Base-by-base conservation (phyloP, 176 grass and related monocot genomes). In the Tillandsia leiboldiana region DNA sequence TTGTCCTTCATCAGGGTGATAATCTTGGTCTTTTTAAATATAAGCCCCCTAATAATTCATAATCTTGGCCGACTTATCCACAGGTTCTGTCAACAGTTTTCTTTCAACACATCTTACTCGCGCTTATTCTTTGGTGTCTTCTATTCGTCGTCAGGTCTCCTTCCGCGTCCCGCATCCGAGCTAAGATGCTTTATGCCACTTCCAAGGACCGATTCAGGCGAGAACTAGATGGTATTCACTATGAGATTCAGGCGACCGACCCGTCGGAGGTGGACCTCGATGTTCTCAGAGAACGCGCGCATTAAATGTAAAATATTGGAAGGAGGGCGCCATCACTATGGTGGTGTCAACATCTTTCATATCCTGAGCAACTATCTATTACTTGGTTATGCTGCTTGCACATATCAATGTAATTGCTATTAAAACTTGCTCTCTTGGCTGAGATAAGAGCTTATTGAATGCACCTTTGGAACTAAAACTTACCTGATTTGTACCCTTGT, bases 201-300 rank as follows among this genome's bases (percentile, higher is more conserved):
- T 93, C 94, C n/a, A 99, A 93, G 79, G 89, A 99, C 61, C 76
- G 89, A 66, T 85, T 99, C 82, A 92, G 88, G 77, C 70, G 88
- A n/a, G 94, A 99, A 59, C 77, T 99, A 10, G 89, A 97, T 56
- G 93, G 93, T 2, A 86, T 97, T 12, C 93, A 97, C 79, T 97
- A 97, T 2, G 94, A 99, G 78, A 99, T 99, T 77, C 94, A 99
- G 71, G 94, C 94, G 20, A 99, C 94, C 1, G 94, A 99, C 26
- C 86, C 86, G 20, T 59, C 94, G 0, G 94, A 99, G 81, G 69
- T 90, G 84, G 89, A 93, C 63, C 50, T 99, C 8, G 83, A 90
- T 11, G 80, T 90, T 48, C 82, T 99, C n/a, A 73, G 86, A 1
- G 87, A 99, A 26, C 71, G 94, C 48, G 94, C 94, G 61, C 89